Evolutionary conservation across 2,329 filamentous ascomycete species (phyloP).

Genomic region (Aspergillus oerlinghausenensis): DNA sequence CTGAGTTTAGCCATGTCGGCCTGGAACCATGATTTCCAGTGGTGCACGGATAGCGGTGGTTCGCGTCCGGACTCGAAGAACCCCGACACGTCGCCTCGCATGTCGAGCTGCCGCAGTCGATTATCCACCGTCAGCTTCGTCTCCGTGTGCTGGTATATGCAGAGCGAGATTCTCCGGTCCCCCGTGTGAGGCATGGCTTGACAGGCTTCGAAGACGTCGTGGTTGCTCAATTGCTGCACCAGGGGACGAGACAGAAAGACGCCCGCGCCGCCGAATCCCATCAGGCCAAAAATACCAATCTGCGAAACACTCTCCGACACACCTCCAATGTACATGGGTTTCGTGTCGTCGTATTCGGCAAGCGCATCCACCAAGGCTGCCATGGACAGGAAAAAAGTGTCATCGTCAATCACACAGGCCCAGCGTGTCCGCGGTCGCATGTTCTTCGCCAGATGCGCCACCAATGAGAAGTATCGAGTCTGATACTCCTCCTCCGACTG

Average conservation of each 20-base stretch:
- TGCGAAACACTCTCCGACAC: conserved; percentile 54
- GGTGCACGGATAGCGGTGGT: conserved; percentile 55
- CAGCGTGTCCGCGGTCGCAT: conserved; percentile 47
- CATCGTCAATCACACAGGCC: conserved; percentile 58
- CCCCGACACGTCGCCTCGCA: conserved; percentile 52
- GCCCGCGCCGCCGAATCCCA: conserved; percentile 60
- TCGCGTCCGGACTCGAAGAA: conserved; percentile 56
- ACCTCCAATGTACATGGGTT: conserved; percentile 52
- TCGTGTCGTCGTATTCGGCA: conserved; percentile 44
- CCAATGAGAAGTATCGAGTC: conserved; percentile 54
- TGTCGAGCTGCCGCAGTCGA: conserved; percentile 55
- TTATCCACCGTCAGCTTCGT: conserved; percentile 54
- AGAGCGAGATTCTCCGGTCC: conserved; percentile 55
- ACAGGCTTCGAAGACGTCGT: conserved; percentile 45
- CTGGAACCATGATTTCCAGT: conserved; percentile 60
- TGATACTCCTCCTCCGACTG: conserved; percentile 35
- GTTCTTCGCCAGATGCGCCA: conserved; percentile 47
- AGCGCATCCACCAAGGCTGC: conserved; percentile 48
- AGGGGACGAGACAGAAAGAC: conserved; percentile 55
- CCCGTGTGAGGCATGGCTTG: conserved; percentile 45
- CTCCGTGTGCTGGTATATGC: conserved; percentile 52
- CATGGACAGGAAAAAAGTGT: conserved; percentile 60
- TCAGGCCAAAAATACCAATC: conserved; percentile 51
- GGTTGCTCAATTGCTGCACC: conserved; percentile 43
- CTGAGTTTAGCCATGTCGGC: conserved; percentile 49